Base-by-base conservation (phyloP, 441 rosid species). In the Euphorbia celastroides region DNA sequence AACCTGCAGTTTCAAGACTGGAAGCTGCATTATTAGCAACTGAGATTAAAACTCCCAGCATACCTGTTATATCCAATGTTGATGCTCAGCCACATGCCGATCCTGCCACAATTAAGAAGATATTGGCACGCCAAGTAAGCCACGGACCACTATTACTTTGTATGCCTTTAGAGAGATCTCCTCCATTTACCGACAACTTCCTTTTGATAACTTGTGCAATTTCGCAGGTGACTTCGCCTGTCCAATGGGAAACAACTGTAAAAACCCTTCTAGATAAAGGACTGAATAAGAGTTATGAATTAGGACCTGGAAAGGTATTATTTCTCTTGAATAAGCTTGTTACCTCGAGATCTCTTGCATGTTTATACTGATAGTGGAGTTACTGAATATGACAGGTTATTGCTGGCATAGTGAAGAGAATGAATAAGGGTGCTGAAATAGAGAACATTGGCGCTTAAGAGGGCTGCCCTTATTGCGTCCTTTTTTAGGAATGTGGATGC, bases 161-260 rank as follows among this genome's bases (percentile, higher is more conserved):
- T 38, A 38, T 38, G 44, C 44, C 44, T 38, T 38, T n/a, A n/a
- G 44, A 38, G 44, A 1, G 44, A 38, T 38, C 44, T 14, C 8
- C 12, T 38, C 5, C 11, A 38, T 9, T 38, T 4, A 9, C 7
- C 17, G 66, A 50, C 10, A 66, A 65, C 48, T 27, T n/a, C n/a
- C n/a, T n/a, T n/a, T n/a, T n/a, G n/a, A n/a, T n/a, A n/a, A n/a
- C n/a, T n/a, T n/a, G n/a, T n/a, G n/a, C n/a, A n/a, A n/a, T n/a
- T n/a, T n/a, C n/a, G 22, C 72, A 94, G 98, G 98, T 85, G 74
- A 92, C 97, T 42, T 92, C 97, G 73, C 97, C 97, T 19, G 99
- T 95, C 74, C 98, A 88, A 75, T 90, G 99, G 99, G 99, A 95
- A 84, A 87, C 88, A 38, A 88, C 98, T 25, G 84, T 95, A 50